Percentiles rank a stretch among this genome's conserved stretches.
Conservation (phyloP, 768 basidiomycete species). For the Solioccasus polychromus region DNA sequence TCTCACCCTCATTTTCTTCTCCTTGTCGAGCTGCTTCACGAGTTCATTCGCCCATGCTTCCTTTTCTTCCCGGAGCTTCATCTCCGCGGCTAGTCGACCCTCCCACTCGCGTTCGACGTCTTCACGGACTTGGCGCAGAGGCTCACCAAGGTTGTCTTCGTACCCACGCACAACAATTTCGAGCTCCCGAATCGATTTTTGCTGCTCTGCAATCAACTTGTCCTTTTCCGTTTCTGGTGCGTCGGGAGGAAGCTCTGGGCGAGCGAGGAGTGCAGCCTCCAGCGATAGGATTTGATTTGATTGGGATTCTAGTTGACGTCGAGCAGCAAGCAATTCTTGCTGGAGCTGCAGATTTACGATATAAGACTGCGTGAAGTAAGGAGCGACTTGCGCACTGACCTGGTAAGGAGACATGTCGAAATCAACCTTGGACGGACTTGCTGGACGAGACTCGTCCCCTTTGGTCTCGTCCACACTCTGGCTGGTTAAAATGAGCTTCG, state of each 20-base stretch:
- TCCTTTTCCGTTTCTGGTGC: slow-evolving; percentile 76
- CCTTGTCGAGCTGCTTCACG: slow-evolving; percentile 73
- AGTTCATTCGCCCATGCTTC: slow-evolving; percentile 74
- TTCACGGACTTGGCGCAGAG: slow-evolving; percentile 60
- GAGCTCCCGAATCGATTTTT: slow-evolving; percentile 72
- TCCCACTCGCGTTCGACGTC: slow-evolving; percentile 77
- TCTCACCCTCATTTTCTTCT: slow-evolving; percentile 66
- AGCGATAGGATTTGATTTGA: slow-evolving; percentile 80
- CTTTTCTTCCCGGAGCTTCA: slow-evolving; percentile 59
- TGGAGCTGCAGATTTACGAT: slow-evolving; percentile 52
- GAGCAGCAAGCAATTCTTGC: slow-evolving; percentile 80
- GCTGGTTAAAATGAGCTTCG: slow-evolving; percentile 82
- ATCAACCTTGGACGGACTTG: slow-evolving; percentile 84
- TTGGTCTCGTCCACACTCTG: slow-evolving; percentile 71
- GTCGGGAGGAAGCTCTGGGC: slow-evolving; percentile 62
- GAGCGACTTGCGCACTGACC: slow-evolving; percentile 34
- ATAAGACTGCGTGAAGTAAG: neutral
- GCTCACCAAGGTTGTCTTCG: slow-evolving; percentile 71
- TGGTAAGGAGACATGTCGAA: slow-evolving; percentile 89
- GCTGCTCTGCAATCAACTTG: slow-evolving; percentile 66
- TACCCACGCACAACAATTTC: slow-evolving; percentile 70
- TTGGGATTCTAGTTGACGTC: slow-evolving; percentile 77
- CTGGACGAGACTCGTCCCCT: slow-evolving; percentile 70
- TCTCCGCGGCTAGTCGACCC: slow-evolving; percentile 56
- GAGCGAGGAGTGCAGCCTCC: slow-evolving; percentile 70